A percentile compares a stretch with the other conserved stretches of the same genome.
Conservation (phyloP, 106 monocot species). For the Allium cepa region DNA sequence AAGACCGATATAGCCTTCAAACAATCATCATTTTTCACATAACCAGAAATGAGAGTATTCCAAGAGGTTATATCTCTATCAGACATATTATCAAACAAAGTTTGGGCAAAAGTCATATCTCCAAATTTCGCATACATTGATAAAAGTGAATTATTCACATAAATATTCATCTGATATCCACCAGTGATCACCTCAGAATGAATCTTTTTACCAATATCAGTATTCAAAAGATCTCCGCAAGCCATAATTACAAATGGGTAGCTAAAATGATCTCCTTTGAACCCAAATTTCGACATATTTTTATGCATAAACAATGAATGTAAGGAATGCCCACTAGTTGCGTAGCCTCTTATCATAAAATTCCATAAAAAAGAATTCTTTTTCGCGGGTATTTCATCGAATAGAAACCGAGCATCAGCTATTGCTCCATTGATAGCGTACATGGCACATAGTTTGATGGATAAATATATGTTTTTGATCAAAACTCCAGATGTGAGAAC, state of each 20-base stretch:
- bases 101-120: slow-evolving; percentile 23
- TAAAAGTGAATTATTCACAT: slow-evolving; percentile 36
- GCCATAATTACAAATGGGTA: slow-evolving; percentile 64
- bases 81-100: slow-evolving; percentile 36
- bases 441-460: slow-evolving; percentile 44
- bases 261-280: slow-evolving; percentile 35
- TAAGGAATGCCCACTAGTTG: slow-evolving; percentile 18
- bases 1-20: slow-evolving; percentile 17
- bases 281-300: slow-evolving; percentile 28
- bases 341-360: slow-evolving; percentile 43
- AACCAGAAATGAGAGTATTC: slow-evolving; percentile 41
- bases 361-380: slow-evolving; percentile 50
- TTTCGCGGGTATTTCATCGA: slow-evolving; percentile 9
- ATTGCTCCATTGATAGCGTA: slow-evolving; percentile 27
- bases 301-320: slow-evolving; percentile 26
- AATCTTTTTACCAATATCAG: slow-evolving; percentile 22
- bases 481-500: slow-evolving; percentile 35
- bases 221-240: slow-evolving; percentile 30
- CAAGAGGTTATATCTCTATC: slow-evolving; percentile 37
- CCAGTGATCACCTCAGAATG: slow-evolving; percentile 28
- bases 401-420: slow-evolving; percentile 25
- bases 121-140: slow-evolving; percentile 41
- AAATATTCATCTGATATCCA: slow-evolving; percentile 36
- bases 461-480: slow-evolving; percentile 38
- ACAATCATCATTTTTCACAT: slow-evolving; percentile 20